phyloP scores from a whole-genome alignment of 1,139 yeast species.

The Yamadazyma diospyri region DNA sequence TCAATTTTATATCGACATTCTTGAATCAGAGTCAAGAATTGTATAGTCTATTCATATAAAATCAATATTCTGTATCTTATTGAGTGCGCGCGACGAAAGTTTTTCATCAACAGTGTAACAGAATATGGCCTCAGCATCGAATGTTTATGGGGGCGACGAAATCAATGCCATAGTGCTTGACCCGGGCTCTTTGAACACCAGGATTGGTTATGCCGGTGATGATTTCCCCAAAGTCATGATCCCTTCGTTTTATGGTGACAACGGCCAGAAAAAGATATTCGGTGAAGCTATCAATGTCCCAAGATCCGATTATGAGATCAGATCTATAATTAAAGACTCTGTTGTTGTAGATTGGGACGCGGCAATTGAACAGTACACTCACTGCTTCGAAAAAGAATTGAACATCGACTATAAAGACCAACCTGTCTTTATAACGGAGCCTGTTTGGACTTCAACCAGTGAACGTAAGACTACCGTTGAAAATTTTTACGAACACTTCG shows the following conservation, averaged over 20 bases:
- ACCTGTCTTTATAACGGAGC: slow-evolving; percentile 79
- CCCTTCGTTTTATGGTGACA: slow-evolving; percentile 54
- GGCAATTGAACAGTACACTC: slow-evolving; percentile 62
- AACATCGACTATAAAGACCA: slow-evolving; percentile 60
- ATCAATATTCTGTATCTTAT: no score
- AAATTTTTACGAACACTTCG: slow-evolving; percentile 65
- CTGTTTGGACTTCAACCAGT: slow-evolving; percentile 73
- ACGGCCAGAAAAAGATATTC: slow-evolving; percentile 28
- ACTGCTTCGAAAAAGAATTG: slow-evolving; percentile 47
- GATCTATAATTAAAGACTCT: slow-evolving; percentile 59
- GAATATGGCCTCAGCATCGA: slow-evolving; percentile 12
- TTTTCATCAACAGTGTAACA: neutral
- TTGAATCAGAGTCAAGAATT: slow-evolving; percentile 55
- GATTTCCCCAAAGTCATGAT: slow-evolving; percentile 79
- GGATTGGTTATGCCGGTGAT: slow-evolving; percentile 92
- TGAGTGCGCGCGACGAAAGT: neutral
- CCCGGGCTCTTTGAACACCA: slow-evolving; percentile 81
- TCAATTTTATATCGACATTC: slow-evolving; percentile 68
- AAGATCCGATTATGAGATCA: slow-evolving; percentile 47
- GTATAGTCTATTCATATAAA: slow-evolving; percentile 14
- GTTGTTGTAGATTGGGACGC: slow-evolving; percentile 71
- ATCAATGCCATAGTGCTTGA: slow-evolving; percentile 88
- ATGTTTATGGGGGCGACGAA: slow-evolving; percentile 63
- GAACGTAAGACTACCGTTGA: slow-evolving; percentile 76
- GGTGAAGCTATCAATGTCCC: slow-evolving; percentile 62